Evolutionary conservation across 352 stramenopile species (phyloP).

Genomic region (Phytophthora vignae): DNA sequence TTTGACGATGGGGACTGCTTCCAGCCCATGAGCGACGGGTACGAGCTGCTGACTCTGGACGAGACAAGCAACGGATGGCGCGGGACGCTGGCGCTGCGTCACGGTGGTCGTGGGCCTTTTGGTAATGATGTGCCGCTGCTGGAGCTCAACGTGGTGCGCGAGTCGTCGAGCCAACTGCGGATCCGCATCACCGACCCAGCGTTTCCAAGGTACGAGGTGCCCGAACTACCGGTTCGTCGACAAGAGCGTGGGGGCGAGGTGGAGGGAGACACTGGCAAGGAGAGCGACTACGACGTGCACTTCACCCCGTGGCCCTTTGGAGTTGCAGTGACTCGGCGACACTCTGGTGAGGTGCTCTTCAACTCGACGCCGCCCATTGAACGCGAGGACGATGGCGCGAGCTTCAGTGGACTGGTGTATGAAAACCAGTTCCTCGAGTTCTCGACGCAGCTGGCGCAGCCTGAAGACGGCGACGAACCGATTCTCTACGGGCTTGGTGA

Average conservation of each 20-base stretch:
- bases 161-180: constrained; percentile 55
- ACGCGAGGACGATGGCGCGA: constrained; percentile 17
- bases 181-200: constrained; percentile 87
- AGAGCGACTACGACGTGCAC: constrained; percentile 53
- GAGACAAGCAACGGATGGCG: constrained; percentile 62
- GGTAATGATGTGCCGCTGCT: constrained; percentile 78
- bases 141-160: constrained; percentile 66
- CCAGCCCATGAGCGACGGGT: constrained; percentile 73
- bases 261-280: neutral
- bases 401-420: constrained; percentile 79
- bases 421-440: constrained; percentile 91
- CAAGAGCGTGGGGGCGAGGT: constrained; percentile 5
- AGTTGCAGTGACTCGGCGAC: constrained; percentile 64
- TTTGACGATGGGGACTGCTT: constrained; percentile 73
- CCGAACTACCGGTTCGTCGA: constrained; percentile 35
- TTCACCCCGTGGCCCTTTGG: constrained; percentile 81
- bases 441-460: constrained; percentile 62
- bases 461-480: constrained; percentile 34
- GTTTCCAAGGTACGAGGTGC: constrained; percentile 79
- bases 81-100: constrained; percentile 59
- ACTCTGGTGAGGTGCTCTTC: constrained; percentile 77
- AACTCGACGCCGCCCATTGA: constrained; percentile 79
- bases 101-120: constrained; percentile 65
- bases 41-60: constrained; percentile 70
- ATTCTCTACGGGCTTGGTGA: constrained; percentile 84